Evolutionary conservation across 2,329 filamentous ascomycete species (phyloP).

Genomic region (Claviceps sp.): DNA sequence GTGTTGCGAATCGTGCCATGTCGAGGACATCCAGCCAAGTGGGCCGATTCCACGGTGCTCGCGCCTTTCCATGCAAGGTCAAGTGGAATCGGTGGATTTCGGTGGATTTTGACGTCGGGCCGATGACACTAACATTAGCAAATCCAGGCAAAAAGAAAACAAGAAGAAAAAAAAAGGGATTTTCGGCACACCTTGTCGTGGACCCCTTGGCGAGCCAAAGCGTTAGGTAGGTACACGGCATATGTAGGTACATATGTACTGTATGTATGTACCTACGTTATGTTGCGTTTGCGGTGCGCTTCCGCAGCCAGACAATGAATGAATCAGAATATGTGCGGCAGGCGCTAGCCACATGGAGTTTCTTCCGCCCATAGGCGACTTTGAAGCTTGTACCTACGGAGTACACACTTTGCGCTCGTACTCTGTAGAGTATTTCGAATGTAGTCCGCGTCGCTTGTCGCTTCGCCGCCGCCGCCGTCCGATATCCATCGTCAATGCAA

Average conservation of each 20-base stretch:
- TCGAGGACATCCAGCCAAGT: neutral
- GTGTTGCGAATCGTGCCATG: neutral
- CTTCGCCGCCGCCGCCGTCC: no score
- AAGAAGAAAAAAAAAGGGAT: neutral
- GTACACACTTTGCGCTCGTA: no score
- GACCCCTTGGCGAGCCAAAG: neutral
- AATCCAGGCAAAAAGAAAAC: no score
- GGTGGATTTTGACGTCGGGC: constrained; percentile 2
- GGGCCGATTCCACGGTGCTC: constrained; percentile 3
- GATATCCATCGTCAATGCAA: no score
- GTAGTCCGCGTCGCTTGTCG: no score
- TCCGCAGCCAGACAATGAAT: neutral
- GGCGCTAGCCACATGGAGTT: neutral
- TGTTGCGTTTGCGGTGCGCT: neutral
- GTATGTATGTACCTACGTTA: neutral
- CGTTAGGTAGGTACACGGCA: no score
- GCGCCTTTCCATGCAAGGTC: neutral
- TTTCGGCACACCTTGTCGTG: neutral
- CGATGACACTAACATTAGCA: neutral
- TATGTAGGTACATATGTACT: neutral
- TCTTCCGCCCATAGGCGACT: no score
- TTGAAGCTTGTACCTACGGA: no score
- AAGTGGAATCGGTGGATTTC: constrained; percentile 1
- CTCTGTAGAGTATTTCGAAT: no score
- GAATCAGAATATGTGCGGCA: neutral